A percentile compares a stretch with the other conserved stretches of the same genome.
phyloP scores from a whole-genome alignment of 371 early-diverging fungal genomes.

The Mucor irregularis region DNA sequence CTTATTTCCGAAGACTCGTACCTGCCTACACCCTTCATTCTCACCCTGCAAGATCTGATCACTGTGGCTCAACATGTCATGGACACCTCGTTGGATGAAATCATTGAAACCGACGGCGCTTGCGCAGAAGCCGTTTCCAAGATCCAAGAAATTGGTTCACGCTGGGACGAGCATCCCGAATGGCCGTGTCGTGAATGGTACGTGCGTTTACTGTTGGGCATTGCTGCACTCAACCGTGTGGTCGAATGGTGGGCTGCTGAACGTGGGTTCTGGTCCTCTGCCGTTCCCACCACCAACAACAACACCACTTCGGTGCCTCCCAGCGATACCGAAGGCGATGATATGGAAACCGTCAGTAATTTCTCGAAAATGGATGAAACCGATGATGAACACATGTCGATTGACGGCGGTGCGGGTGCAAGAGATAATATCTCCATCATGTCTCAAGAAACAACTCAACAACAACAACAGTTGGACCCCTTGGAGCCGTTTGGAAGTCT shows the following conservation, averaged over 20 bases:
- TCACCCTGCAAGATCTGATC: slow-evolving; percentile 60
- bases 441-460: neutral
- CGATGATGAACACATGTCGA: slow-evolving; percentile 24
- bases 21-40: slow-evolving; percentile 60
- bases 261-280: slow-evolving; percentile 44
- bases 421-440: neutral
- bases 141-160: slow-evolving; percentile 47
- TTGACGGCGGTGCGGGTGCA: slow-evolving; percentile 5
- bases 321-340: slow-evolving; percentile 26
- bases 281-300: neutral
- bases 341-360: slow-evolving; percentile 27
- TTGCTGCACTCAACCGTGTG: slow-evolving; percentile 61
- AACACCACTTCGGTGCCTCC: slow-evolving; percentile 13
- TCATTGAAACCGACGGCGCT: slow-evolving; percentile 49
- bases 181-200: slow-evolving; percentile 66
- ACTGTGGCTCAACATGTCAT: slow-evolving; percentile 56
- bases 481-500: slow-evolving; percentile 15
- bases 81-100: slow-evolving; percentile 55
- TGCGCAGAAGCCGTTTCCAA: slow-evolving; percentile 52
- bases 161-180: slow-evolving; percentile 57
- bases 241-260: slow-evolving; percentile 69
- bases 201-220: slow-evolving; percentile 54
- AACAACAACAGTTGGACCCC: neutral
- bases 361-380: slow-evolving; percentile 23
- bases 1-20: slow-evolving; percentile 62